A percentile compares a stretch with the other conserved stretches of the same genome.
These are phyloP conservation scores for Vigna hirtella DNA, from an alignment of 306 rosid genomes.

Conservation along the genomic window DNA sequence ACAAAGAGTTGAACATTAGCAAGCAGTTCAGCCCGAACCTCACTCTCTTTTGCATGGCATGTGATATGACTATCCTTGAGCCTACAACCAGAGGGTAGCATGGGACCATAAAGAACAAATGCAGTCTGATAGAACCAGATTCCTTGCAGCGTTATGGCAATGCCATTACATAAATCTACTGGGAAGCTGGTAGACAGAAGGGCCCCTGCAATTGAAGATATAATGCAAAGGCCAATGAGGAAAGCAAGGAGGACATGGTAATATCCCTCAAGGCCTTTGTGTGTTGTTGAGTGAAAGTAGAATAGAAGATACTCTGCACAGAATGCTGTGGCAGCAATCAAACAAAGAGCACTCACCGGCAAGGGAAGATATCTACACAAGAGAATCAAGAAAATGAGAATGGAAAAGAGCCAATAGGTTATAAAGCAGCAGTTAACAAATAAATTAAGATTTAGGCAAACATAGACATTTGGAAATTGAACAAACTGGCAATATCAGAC, in stretches of 20 bases:
- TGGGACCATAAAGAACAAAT: conserved; percentile 81
- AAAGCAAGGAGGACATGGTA: conserved; percentile 80
- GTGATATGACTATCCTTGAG: conserved; percentile 55
- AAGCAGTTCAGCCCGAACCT: conserved; percentile 74
- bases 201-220: conserved; percentile 66
- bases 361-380: conserved; percentile 62
- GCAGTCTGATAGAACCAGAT: conserved; percentile 95
- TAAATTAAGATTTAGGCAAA: background rate
- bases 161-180: conserved; percentile 68
- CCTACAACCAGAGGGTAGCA: conserved; percentile 84
- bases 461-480: background rate
- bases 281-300: conserved; percentile 83
- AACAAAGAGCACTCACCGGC: conserved; percentile 75
- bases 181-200: conserved; percentile 78
- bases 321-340: conserved; percentile 78
- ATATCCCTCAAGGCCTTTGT: conserved; percentile 86
- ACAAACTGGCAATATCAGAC: background rate
- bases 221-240: conserved; percentile 68
- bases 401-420: background rate
- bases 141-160: conserved; percentile 80
- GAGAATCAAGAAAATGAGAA: background rate
- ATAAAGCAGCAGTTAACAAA: background rate
- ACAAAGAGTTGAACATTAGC: conserved; percentile 78
- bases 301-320: conserved; percentile 78
- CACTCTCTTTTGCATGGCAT: conserved; percentile 68